These are phyloP conservation scores for Lactarius evosmus DNA, from an alignment of 768 basidiomycete species.

Conservation along the genomic window DNA sequence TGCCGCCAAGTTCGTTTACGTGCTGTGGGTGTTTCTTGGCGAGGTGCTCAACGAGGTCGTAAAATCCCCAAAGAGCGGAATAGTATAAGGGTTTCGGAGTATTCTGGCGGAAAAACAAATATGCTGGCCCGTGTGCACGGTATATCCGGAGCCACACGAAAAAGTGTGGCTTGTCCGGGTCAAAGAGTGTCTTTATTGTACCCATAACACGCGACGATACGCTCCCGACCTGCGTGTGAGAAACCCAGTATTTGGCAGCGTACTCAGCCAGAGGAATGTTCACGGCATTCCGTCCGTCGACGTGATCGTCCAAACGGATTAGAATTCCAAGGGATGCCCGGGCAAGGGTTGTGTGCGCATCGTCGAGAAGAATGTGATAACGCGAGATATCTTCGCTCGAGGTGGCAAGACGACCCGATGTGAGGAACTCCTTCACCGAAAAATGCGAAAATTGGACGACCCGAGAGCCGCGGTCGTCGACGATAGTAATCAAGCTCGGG, in stretches of 20 bases:
- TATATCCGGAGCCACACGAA: not conserved
- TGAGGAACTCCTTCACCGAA: not conserved
- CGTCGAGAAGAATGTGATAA: not conserved
- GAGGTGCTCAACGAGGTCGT: not conserved
- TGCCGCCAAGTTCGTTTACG: not conserved
- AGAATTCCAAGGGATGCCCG: not conserved
- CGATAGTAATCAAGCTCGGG: not conserved
- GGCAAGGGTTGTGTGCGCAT: not conserved
- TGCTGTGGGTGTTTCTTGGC: not conserved
- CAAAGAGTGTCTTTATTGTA: not conserved
- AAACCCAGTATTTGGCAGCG: not conserved
- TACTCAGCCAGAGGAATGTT: not conserved
- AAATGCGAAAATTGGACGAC: not conserved
- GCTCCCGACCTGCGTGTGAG: not conserved
- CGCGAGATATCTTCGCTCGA: not conserved
- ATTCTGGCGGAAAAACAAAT: not conserved
- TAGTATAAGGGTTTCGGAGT: not conserved
- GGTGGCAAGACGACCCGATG: not conserved
- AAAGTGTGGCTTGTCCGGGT: not conserved
- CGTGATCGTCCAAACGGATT: not conserved
- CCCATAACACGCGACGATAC: not conserved
- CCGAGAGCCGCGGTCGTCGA: not conserved
- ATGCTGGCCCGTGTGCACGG: not conserved
- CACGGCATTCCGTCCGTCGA: not conserved
- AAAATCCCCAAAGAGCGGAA: not conserved